Percentiles rank a stretch among this genome's conserved stretches.
phyloP scores from a whole-genome alignment of 495 filamentous ascomycete species.

The Podospora anserina region DNA sequence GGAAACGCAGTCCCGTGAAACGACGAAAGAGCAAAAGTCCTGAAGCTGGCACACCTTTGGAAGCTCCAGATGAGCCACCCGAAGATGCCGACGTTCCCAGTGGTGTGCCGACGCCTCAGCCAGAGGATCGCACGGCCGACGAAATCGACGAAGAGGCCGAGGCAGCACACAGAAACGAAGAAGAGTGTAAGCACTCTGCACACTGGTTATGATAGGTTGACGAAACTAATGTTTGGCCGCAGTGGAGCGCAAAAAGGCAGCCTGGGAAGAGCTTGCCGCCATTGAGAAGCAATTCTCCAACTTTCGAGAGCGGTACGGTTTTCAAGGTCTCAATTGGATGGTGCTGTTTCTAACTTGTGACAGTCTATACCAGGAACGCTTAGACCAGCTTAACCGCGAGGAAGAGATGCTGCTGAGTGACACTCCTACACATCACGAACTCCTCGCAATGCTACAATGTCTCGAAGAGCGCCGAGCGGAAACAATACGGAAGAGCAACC shows the following conservation, averaged over 20 bases:
- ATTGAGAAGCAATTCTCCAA: conserved; percentile 83
- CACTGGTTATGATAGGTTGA: background rate
- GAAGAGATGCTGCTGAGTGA: conserved; percentile 74
- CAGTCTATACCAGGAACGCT: conserved; percentile 82
- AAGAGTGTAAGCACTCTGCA: conserved; percentile 65
- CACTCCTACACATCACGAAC: conserved; percentile 81
- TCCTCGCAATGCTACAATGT: conserved; percentile 77
- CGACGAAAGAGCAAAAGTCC: conserved; percentile 40
- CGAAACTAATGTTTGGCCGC: conserved; percentile 39
- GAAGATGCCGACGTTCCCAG: conserved; percentile 29
- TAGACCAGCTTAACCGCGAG: conserved; percentile 77
- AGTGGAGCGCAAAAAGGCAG: conserved; percentile 77
- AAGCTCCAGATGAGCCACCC: conserved; percentile 32
- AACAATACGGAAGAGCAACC: conserved; percentile 70
- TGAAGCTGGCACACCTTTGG: conserved; percentile 27
- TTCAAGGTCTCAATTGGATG: background rate
- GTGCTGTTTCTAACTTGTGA: conserved; percentile 16
- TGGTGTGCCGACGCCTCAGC: conserved; percentile 40
- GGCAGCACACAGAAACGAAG: conserved; percentile 56
- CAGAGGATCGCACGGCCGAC: conserved; percentile 47
- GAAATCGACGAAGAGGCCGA: conserved; percentile 55
- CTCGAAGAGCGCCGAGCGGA: conserved; percentile 76
- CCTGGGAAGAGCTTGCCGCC: conserved; percentile 70
- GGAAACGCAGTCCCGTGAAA: conserved; percentile 40
- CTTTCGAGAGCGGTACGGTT: conserved; percentile 76